Evolutionary conservation across 108 stramenopile genomes (phyloP), one percentile per base, ranked within the genome.

Genomic region (Nitzschia putrida): DNA sequence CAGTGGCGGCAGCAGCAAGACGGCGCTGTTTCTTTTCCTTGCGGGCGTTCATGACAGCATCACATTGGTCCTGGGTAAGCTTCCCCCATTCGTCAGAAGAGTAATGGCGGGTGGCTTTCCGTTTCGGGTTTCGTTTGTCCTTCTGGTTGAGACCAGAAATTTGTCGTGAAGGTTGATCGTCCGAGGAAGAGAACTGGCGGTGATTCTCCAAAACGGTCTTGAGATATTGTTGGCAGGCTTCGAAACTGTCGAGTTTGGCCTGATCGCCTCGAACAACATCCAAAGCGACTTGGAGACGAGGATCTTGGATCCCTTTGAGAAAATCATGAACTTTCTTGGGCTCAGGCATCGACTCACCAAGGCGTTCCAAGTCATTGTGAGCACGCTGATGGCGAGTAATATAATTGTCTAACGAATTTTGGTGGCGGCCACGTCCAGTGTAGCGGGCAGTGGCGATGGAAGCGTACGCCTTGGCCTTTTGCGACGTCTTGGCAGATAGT

Each of bases 401-500:
- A 41, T 64, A 77, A 5, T 39, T 34, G 12, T 77, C 76, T 49
- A 64, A 77, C 9, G 76, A 66, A n/a, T n/a, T n/a, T n/a, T n/a
- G n/a, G 25, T 59, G 71, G 2, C 69, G 45, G 7, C 47, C 5
- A 18, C 38, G 54, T 6, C 63, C 76, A 65, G 67, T 45, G 44
- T 45, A 77, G 53, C 8, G 49, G 2, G 54, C 34, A 10, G 41
- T 65, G 5, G 42, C 54, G 8, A 77, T 18, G 7, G 20, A 37
- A 8, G 38, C 22, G 16, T 64, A 47, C 16, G 69, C 69, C 20
- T 64, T n/a, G 8, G 53, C 29, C 14, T 45, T 41, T 5, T 45
- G 40, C n/a, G 10, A 22, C 11, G 37, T 26, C 18, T 43, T 40
- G 22, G 11, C 59, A 38, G 58, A 25, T 8, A 16, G 12, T 7